A percentile compares a stretch with the other conserved stretches of the same genome.
phyloP scores from a whole-genome alignment of 164 flowering plant species.

The Pachysandra terminalis region DNA sequence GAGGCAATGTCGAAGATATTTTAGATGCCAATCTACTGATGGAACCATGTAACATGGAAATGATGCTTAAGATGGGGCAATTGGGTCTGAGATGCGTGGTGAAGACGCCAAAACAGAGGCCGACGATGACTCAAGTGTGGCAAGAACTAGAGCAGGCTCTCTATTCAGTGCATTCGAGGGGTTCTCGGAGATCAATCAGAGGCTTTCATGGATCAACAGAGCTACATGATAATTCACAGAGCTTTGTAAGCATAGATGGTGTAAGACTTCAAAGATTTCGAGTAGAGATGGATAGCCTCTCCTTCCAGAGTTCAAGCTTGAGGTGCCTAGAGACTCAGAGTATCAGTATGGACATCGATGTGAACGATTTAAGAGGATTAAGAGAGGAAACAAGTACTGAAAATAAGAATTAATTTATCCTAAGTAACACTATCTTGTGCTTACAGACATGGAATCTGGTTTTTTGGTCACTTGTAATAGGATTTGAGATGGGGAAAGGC shows the following conservation, averaged over 20 bases:
- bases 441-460: too few species aligned
- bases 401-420: too few species aligned
- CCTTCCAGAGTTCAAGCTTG: conserved; percentile 45
- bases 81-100: conserved; percentile 53
- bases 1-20: conserved; percentile 49
- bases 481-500: too few species aligned
- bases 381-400: conserved; percentile 21
- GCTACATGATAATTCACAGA: conserved; percentile 32
- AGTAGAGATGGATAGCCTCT: conserved; percentile 54
- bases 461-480: too few species aligned
- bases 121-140: conserved; percentile 64
- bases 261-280: conserved; percentile 48
- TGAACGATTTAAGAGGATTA: conserved; percentile 19
- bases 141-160: conserved; percentile 56
- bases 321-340: conserved; percentile 43
- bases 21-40: conserved; percentile 53
- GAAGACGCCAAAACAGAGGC: conserved; percentile 49
- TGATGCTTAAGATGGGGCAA: conserved; percentile 68
- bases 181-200: conserved; percentile 7
- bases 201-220: background rate
- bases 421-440: too few species aligned
- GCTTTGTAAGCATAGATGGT: conserved; percentile 48
- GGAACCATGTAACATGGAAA: conserved; percentile 54
- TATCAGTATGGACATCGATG: conserved; percentile 37
- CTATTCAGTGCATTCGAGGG: conserved; percentile 19